Evolutionary conservation across 805 yeast species (phyloP).

Genomic region (Candida insectorum): DNA sequence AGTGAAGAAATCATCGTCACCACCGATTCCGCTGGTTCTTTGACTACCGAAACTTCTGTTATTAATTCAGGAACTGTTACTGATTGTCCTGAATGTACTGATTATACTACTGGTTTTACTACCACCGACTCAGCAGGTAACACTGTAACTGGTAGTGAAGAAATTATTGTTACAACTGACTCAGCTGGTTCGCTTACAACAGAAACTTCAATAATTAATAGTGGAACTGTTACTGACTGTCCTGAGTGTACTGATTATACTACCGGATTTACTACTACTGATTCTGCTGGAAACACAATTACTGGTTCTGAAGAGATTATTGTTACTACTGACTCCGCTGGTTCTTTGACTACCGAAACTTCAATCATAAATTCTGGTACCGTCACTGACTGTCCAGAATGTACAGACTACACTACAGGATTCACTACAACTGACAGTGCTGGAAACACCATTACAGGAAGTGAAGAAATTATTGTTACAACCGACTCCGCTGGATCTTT

Average conservation of each 20-base stretch:
- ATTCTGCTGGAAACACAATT: conserved; percentile 11
- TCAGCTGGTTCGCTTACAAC: conserved; percentile 10
- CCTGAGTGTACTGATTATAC: conserved; percentile 3
- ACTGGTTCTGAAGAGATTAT: conserved; percentile 13
- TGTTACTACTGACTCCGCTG: conserved; percentile 14
- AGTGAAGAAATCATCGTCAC: conserved; percentile 14
- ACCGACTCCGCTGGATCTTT: conserved; percentile 7
- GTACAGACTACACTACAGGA: conserved; percentile 10
- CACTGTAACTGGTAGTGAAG: conserved; percentile 10
- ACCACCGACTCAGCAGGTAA: conserved; percentile 13
- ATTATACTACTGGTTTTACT: conserved; percentile 8
- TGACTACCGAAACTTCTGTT: conserved; percentile 3
- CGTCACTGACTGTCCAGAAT: conserved; percentile 7
- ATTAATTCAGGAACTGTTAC: conserved; percentile 1
- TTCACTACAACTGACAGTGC: conserved; percentile 7
- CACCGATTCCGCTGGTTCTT: conserved; percentile 13
- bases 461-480: conserved; percentile 9
- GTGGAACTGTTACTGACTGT: conserved; percentile 1
- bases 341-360: conserved; percentile 7
- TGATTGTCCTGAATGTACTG: conserved; percentile 4
- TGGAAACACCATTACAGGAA: conserved; percentile 6
- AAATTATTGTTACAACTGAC: conserved; percentile 14
- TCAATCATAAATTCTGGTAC: background rate
- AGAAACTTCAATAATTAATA: conserved; percentile 1
- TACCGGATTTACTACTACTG: conserved; percentile 12